Evolutionary conservation across 2,329 filamentous ascomycete genomes (phyloP), one percentile per base, ranked within the genome.

Genomic region (Aspergillus sp.): DNA sequence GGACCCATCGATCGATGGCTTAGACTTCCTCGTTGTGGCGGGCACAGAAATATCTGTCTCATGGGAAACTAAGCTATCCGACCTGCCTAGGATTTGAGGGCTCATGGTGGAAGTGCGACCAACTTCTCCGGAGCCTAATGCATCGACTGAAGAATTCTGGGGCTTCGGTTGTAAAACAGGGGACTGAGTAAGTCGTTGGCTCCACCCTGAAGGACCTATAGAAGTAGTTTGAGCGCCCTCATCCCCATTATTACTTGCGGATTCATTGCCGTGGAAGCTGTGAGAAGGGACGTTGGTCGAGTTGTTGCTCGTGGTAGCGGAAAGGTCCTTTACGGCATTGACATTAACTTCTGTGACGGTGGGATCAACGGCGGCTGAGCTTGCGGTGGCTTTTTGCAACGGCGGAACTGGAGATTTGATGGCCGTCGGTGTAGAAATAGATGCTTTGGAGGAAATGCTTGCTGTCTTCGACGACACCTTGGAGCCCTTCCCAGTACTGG

Each of bases 321-420:
- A 49, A 32, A 57, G 54, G 34, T 70, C 67, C 47, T 64, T 69
- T 11, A 66, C 51, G 32, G 69, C 70, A 56, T 71, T 74, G 43
- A 74, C 71, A 55, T 74, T 69, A 14, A 75, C 50, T 57, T 76
- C 84, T 71, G 55, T 79, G 63, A 71, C 71, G 61, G 65, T 78
- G 70, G 62, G 70, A 58, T 64, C 81, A 70, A 62, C 76, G 74
- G 56, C 70, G 58, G 53, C 57, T 52, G 63, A 64, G 51, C 60
- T 66, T 43, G 59, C 56, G 5, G 55, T 63, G 19, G 60, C 62
- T 45, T 70, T 77, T 5, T 69, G 67, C 20, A 73, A 57, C 14
- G 72, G 66, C 6, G 63, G 64, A 47, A 70, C 61, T 42, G 67
- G 71, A n/a, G 72, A 68, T 59, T 73, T 76, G 4, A 70, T 45